Base-by-base conservation (phyloP, 805 yeast genomes). In the Yarrowia sp. region DNA sequence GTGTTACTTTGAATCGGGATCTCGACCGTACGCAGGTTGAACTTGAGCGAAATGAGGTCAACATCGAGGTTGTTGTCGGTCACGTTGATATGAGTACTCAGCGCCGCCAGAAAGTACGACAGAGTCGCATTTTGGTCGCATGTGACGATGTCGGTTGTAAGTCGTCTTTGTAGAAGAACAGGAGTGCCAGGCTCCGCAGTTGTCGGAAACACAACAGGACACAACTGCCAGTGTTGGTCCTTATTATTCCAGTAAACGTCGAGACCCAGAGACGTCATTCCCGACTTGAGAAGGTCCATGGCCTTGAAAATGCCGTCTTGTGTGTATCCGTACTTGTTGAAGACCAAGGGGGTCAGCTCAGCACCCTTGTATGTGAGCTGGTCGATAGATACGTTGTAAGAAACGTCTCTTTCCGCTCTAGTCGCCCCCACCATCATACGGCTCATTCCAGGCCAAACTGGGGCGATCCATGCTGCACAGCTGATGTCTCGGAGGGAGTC, bases 231-330 rank as follows among this genome's bases (percentile, higher is more conserved):
- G 48, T 65, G 67, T 11, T 67, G 52, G 8, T 75, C 72, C 46
- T 68, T 69, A 36, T 75, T 75, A 70, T 82, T 82, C 83, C 83
- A 84, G 71, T 80, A 84, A n/a, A 83, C 69, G 69, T 85, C 85
- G 7, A 83, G 41, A 67, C 75, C 70, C 19, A 80, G 54, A 4
- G 75, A 69, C 24, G 71, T 74, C 52, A 74, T 73, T 5, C 84
- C 83, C 0, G 68, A 69, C 14, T 68, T 70, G 32, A 80, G 70
- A 7, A 73, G 67, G 10, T 64, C 67, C 21, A 49, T 62, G 11
- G 75, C 33, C 9, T 52, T 56, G 4, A 62, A 22, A n/a, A 77
- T 64, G 2, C 75, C 67, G 14, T 66, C 67, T 19, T 49, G 43
- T 1, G 73, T 71, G 64, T 77, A 78, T 14, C 78, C 79, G 28